Evolutionary conservation across 331 rosid species (phyloP).

Genomic region (Rhamnella rubrinervis): DNA sequence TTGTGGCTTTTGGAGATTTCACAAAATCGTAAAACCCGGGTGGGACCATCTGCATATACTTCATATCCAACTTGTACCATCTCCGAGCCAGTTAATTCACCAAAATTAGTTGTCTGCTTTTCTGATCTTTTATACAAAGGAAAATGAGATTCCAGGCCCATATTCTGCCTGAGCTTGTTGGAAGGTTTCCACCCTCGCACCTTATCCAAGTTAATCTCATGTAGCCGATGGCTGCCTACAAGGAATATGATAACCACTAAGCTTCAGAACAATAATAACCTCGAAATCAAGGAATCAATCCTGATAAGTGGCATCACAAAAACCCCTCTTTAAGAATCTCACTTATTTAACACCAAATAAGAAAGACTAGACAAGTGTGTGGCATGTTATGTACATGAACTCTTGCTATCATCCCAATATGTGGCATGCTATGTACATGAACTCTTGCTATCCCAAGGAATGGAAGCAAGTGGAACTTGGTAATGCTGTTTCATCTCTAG

Average conservation of each 20-base stretch:
- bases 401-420: too few relatives aligned
- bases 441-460: too few relatives aligned
- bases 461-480: too few relatives aligned
- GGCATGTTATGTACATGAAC: too few relatives aligned
- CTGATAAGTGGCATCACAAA: not conserved
- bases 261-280: constrained; percentile 4
- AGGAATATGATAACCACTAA: constrained; percentile 23
- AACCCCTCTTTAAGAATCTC: too few relatives aligned
- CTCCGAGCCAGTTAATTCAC: constrained; percentile 42
- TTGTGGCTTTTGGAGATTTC: constrained; percentile 60
- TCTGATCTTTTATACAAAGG: constrained; percentile 42
- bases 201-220: constrained; percentile 92
- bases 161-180: constrained; percentile 56
- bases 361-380: too few relatives aligned
- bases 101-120: constrained; percentile 25
- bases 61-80: constrained; percentile 72
- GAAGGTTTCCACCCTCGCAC: constrained; percentile 81
- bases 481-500: too few relatives aligned
- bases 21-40: constrained; percentile 82
- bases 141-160: constrained; percentile 50
- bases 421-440: too few relatives aligned
- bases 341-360: too few relatives aligned
- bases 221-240: constrained; percentile 61
- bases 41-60: constrained; percentile 91
- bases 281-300: not conserved